phyloP scores from a whole-genome alignment of 805 yeast genomes.

The Myxozyma neotropica region DNA sequence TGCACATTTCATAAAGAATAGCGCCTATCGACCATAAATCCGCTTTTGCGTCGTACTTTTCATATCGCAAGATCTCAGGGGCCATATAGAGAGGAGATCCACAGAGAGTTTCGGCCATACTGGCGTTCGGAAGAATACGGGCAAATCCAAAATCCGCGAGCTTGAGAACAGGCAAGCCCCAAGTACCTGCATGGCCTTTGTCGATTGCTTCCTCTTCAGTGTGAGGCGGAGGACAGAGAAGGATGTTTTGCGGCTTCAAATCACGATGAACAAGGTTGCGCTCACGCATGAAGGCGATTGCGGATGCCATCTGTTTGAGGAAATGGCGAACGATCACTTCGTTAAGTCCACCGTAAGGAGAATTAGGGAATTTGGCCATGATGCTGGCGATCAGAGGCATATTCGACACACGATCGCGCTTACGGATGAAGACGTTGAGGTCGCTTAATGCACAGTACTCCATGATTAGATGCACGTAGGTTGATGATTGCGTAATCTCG shows the following conservation, averaged over 20 bases:
- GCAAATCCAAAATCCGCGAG: conserved; percentile 99
- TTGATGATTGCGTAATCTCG: conserved; percentile 76
- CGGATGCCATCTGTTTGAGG: conserved; percentile 80
- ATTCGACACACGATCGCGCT: conserved; percentile 68
- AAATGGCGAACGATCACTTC: conserved; percentile 79
- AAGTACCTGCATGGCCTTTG: conserved; percentile 67
- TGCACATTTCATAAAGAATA: conserved; percentile 90
- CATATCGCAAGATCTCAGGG: conserved; percentile 91
- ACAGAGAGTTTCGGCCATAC: conserved; percentile 95
- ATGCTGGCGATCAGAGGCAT: conserved; percentile 80
- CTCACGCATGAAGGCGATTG: conserved; percentile 76
- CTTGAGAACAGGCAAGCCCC: conserved; percentile 87
- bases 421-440: conserved; percentile 80
- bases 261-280: conserved; percentile 92
- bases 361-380: conserved; percentile 80
- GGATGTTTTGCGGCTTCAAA: conserved; percentile 85
- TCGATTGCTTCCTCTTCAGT: conserved; percentile 61
- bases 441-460: conserved; percentile 97
- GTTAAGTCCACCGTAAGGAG: conserved; percentile 76
- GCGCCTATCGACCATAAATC: conserved; percentile 99
- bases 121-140: conserved; percentile 85
- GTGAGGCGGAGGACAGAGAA: conserved; percentile 80
- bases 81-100: conserved; percentile 99
- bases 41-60: conserved; percentile 95
- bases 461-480: conserved; percentile 86